A percentile compares a stretch with the other conserved stretches of the same genome.
Evolutionary conservation across 345 rosid species (phyloP).

Genomic region (Murraya paniculata): DNA sequence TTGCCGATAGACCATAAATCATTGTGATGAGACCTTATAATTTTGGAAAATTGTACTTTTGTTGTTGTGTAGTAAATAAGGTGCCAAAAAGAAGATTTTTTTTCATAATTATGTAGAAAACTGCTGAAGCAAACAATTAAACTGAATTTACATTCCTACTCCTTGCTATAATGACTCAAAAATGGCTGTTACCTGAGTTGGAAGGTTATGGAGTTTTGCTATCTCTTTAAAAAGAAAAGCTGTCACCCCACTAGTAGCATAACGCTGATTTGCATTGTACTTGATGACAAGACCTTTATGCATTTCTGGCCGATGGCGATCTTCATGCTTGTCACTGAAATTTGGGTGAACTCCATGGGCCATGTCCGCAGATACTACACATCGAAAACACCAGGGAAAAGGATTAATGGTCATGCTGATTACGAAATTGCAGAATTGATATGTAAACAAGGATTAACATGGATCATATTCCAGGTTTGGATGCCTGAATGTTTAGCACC

Average conservation of each 20-base stretch:
- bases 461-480: background rate
- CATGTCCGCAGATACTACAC: constrained; percentile 90
- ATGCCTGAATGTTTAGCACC: background rate
- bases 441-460: background rate
- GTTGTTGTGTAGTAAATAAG: too few species aligned
- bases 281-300: constrained; percentile 88
- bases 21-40: background rate
- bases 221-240: constrained; percentile 93
- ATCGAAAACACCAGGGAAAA: constrained; percentile 12
- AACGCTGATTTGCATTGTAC: constrained; percentile 93
- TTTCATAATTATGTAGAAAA: too few species aligned
- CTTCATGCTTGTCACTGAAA: constrained; percentile 87
- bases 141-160: too few species aligned
- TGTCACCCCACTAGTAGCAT: constrained; percentile 89
- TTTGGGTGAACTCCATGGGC: constrained; percentile 97
- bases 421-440: background rate
- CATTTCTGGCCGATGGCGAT: constrained; percentile 86
- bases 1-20: background rate
- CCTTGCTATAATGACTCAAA: too few species aligned
- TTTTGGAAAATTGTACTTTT: background rate
- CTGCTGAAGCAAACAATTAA: too few species aligned
- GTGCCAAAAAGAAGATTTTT: too few species aligned
- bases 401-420: background rate
- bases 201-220: constrained; percentile 72
- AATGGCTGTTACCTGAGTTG: constrained; percentile 65